These are phyloP conservation scores for Exophiala dermatitidis DNA, from an alignment of 2,329 filamentous ascomycete genomes.

Conservation along the genomic window DNA sequence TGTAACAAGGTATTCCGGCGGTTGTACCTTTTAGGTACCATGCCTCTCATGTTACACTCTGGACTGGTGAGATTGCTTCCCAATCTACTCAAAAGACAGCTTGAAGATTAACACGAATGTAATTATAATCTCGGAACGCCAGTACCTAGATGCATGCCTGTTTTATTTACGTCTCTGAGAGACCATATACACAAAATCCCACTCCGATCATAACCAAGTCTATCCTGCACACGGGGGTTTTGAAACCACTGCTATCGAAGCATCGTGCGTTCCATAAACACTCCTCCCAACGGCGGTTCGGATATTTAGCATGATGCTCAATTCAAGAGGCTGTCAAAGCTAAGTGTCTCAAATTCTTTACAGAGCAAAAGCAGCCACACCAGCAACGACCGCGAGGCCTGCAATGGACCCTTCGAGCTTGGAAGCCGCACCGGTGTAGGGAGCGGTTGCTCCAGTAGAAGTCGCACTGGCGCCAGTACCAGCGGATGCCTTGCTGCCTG, in stretches of 20 bases:
- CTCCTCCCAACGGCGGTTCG: too few species aligned
- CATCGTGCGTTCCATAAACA: too few species aligned
- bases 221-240: too few species aligned
- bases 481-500: neutral
- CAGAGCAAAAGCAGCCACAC: slow-evolving; percentile 13
- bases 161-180: neutral
- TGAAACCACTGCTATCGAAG: too few species aligned
- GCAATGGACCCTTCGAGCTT: slow-evolving; percentile 12
- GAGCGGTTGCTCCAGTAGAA: neutral
- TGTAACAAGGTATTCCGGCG: too few species aligned
- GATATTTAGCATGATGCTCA: neutral
- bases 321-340: neutral
- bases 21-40: too few species aligned
- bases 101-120: neutral
- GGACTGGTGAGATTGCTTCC: too few species aligned
- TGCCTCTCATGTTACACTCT: too few species aligned
- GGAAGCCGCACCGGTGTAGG: slow-evolving; percentile 15
- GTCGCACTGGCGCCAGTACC: neutral
- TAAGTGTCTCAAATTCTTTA: neutral
- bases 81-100: too few species aligned
- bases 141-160: neutral
- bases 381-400: slow-evolving; percentile 8
- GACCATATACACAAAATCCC: too few species aligned
- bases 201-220: too few species aligned
- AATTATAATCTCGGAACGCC: neutral